These are phyloP conservation scores for Silene uniflora DNA, from an alignment of 148 eudicot species.

Conservation along the genomic window DNA sequence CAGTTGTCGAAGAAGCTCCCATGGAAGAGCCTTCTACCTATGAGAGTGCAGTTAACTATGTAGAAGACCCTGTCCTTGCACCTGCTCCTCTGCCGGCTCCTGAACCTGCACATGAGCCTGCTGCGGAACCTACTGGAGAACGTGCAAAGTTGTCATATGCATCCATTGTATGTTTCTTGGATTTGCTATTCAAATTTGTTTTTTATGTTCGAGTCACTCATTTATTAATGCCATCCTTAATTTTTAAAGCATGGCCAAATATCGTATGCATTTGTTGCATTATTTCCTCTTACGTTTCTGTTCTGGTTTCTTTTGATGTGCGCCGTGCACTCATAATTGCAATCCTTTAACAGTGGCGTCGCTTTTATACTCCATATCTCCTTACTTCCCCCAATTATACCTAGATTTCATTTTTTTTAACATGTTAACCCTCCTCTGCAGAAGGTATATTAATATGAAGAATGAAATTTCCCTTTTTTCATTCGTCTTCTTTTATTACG, in stretches of 20 bases:
- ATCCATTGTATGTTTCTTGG: constrained; percentile 60
- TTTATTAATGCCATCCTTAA: neutral
- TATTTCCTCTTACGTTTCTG: neutral
- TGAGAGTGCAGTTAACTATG: constrained; percentile 32
- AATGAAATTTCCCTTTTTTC: neutral
- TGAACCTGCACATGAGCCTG: constrained; percentile 35
- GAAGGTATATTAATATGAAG: neutral
- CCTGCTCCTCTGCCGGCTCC: constrained; percentile 22
- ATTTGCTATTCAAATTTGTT: neutral
- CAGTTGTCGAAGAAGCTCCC: constrained; percentile 47
- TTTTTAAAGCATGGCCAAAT: neutral
- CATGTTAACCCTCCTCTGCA: neutral
- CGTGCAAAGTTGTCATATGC: constrained; percentile 65
- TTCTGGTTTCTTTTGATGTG: neutral
- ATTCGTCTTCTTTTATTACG: neutral
- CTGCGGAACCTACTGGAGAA: constrained; percentile 34
- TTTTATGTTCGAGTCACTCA: neutral
- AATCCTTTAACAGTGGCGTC: neutral
- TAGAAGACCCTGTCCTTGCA: constrained; percentile 43
- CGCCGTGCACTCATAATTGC: neutral
- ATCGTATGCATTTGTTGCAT: neutral
- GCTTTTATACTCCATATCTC: neutral
- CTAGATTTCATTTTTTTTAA: neutral
- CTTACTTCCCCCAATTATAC: neutral
- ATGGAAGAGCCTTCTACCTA: constrained; percentile 39